Percentiles rank a stretch among this genome's conserved stretches.
Conservation (phyloP, 257 asterid species). For the Ocimum tenuiflorum region DNA sequence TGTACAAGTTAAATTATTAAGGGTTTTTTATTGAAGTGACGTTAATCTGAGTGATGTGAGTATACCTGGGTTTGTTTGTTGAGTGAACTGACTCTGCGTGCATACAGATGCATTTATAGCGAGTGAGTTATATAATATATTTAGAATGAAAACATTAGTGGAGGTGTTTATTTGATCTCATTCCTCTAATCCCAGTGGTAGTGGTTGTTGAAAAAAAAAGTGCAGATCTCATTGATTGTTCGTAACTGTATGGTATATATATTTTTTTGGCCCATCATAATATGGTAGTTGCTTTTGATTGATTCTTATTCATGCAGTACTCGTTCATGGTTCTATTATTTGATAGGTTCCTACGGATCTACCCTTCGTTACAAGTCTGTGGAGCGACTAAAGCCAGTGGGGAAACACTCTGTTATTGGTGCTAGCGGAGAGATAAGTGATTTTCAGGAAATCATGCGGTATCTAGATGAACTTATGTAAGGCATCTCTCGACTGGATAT, state of each 20-base stretch:
- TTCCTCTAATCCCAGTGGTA: not conserved
- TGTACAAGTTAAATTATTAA: not conserved
- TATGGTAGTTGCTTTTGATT: not conserved
- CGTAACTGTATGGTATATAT: not conserved
- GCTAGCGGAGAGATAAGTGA: conserved; percentile 98
- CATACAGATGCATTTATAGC: not conserved
- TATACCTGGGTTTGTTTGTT: not conserved
- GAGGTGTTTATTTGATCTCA: not conserved
- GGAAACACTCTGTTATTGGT: conserved; percentile 91
- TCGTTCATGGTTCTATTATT: conserved; percentile 2
- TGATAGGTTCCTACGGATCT: conserved; percentile 91
- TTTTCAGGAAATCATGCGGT: conserved; percentile 82
- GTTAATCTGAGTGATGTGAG: not conserved
- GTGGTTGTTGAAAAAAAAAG: not conserved
- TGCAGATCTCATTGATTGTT: not conserved
- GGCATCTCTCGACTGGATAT: conserved; percentile 15
- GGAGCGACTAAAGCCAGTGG: conserved; percentile 83
- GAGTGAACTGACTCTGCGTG: too few species aligned
- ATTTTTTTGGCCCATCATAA: not conserved
- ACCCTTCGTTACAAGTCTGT: conserved; percentile 92
- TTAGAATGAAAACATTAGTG: not conserved
- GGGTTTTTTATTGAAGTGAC: not conserved
- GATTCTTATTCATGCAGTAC: not conserved
- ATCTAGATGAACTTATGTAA: conserved; percentile 81
- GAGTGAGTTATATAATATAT: not conserved